Base-by-base conservation (phyloP, 1,284 basidiomycete species). In the Wallemia mellicola region DNA sequence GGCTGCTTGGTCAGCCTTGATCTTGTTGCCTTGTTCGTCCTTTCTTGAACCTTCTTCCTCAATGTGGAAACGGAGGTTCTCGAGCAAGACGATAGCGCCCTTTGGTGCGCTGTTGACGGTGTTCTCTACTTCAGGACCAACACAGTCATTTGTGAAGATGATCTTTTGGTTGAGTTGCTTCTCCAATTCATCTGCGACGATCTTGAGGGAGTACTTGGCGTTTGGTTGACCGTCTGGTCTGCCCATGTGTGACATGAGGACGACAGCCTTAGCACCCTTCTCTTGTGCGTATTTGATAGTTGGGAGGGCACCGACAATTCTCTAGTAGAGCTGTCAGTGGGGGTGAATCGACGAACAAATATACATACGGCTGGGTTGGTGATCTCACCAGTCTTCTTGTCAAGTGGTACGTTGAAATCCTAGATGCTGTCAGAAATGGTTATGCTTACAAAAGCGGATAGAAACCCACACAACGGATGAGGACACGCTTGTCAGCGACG, bases 31-130 rank as follows among this genome's bases (percentile, higher is more conserved):
- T 60, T 86, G 83, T 72, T 85, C 83, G 71, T 92, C 86, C 74
- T 94, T 92, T 68, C 78, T 77, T 60, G 84, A 86, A 56, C 89
- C 92, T 73, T 98, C 92, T 73, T 98, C 92, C 70, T 95, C 92
- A 64, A 89, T 86, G 73, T 96, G 88, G 80, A 95, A 98, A 62
- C 94, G 86, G 62, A 98, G 75, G 74, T 98, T 98, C 74, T 98
- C 92, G 66, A 98, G 81, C 59, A 98, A 77, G 72, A 96, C 81
- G 67, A 98, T 75, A 64, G 89, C 76, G 55, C 91, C 89, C 27
- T 75, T 68, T 33, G 78, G 69, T 3, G 85, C 86, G 27, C 72
- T 73, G 63, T 79, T 76, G 64, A 95, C 84, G 59, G 80, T 77
- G 59, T 79, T 73, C 67, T 94, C 86, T 65, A 85, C 79, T 27